phyloP scores from a whole-genome alignment of 345 rosid genomes.

The Hypericum androsaemum region DNA sequence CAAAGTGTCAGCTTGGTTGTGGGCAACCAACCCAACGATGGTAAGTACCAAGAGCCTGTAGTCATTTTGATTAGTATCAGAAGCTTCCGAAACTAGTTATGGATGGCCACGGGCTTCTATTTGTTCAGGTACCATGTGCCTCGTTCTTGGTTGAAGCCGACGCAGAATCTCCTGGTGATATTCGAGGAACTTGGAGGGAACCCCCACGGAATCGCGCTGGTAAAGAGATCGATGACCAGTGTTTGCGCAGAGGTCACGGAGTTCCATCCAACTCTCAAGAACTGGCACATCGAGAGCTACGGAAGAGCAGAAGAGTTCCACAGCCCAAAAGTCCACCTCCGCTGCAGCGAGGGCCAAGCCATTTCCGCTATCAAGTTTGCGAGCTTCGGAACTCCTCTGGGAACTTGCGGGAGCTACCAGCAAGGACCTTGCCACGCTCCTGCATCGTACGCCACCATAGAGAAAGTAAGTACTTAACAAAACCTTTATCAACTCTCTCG shows the following conservation, averaged over 20 bases:
- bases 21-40: slow-evolving; percentile 92
- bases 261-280: slow-evolving; percentile 85
- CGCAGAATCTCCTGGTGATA: slow-evolving; percentile 68
- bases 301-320: slow-evolving; percentile 79
- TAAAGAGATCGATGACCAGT: slow-evolving; percentile 64
- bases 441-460: slow-evolving; percentile 58
- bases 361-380: slow-evolving; percentile 86
- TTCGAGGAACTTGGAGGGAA: slow-evolving; percentile 98
- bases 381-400: slow-evolving; percentile 96
- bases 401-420: slow-evolving; percentile 89
- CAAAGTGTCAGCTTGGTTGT: slow-evolving; percentile 80
- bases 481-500: neutral
- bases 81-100: neutral
- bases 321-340: slow-evolving; percentile 82
- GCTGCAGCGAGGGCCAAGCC: slow-evolving; percentile 66
- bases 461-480: slow-evolving; percentile 40
- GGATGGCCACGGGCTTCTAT: neutral
- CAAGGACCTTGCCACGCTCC: slow-evolving; percentile 93
- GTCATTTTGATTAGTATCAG: neutral
- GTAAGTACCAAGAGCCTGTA: slow-evolving; percentile 17
- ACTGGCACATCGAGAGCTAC: slow-evolving; percentile 97
- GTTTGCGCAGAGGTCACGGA: slow-evolving; percentile 90
- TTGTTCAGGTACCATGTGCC: slow-evolving; percentile 79
- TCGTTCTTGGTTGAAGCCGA: slow-evolving; percentile 80
- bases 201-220: slow-evolving; percentile 67